phyloP scores from a whole-genome alignment of 345 rosid genomes.

The Zanthoxylum bungeanum region DNA sequence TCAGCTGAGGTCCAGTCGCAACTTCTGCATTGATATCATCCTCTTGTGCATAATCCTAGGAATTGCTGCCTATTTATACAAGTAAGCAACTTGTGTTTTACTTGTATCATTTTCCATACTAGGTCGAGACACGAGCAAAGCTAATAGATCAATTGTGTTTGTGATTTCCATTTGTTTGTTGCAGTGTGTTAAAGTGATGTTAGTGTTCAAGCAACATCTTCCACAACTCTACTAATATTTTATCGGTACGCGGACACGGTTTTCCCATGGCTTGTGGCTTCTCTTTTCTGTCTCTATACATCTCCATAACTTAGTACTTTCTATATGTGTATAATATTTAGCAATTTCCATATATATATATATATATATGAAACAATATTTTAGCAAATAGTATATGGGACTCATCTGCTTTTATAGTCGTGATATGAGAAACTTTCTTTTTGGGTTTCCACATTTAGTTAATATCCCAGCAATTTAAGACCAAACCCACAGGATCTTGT shows the following conservation, averaged over 20 bases:
- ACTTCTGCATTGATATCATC: slow-evolving; percentile 86
- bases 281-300: not conserved
- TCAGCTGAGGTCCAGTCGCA: slow-evolving; percentile 85
- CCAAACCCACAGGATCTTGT: not conserved
- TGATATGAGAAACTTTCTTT: not conserved
- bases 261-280: not conserved
- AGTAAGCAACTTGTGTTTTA: slow-evolving; percentile 40
- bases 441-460: not conserved
- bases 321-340: not conserved
- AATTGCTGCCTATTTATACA: slow-evolving; percentile 87
- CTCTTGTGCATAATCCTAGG: slow-evolving; percentile 74
- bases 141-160: not conserved
- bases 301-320: not conserved
- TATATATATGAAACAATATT: not conserved
- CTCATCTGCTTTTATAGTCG: not conserved
- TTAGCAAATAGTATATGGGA: not conserved
- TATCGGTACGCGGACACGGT: not conserved
- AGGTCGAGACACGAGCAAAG: not conserved
- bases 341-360: not conserved
- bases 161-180: slow-evolving; percentile 4
- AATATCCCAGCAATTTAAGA: not conserved
- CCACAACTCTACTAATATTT: not conserved
- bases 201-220: not conserved
- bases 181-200: slow-evolving; percentile 46
- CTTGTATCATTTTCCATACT: not conserved